A percentile compares a stretch with the other conserved stretches of the same genome.
Conservation (phyloP, 2,329 filamentous ascomycete genomes). For the Fusarium succisae region DNA sequence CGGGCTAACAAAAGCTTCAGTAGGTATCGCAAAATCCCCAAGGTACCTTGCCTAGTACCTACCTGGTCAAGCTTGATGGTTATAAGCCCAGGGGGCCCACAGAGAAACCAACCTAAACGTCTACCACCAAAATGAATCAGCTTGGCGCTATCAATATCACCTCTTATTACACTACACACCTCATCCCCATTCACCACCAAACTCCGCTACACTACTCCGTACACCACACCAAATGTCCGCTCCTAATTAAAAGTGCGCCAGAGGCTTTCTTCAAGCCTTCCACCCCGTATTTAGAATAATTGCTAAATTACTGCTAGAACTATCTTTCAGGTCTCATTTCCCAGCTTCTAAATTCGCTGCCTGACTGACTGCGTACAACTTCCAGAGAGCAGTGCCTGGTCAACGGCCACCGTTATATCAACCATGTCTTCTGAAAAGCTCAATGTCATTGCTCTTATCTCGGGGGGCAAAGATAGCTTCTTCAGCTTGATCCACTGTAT, state of each 20-base stretch:
- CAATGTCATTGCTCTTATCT: slow-evolving; percentile 91
- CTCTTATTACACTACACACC: slow-evolving; percentile 10
- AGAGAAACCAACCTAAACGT: slow-evolving; percentile 16
- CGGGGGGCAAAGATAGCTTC: slow-evolving; percentile 96
- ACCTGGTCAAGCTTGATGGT: background rate
- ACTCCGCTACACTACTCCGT: background rate
- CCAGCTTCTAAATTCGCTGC: background rate
- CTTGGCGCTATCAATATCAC: slow-evolving; percentile 16
- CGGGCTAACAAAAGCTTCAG: background rate
- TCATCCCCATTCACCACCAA: background rate
- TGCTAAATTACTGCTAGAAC: slow-evolving; percentile 1
- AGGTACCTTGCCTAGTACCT: background rate
- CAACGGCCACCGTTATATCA: background rate
- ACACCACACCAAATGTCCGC: slow-evolving; percentile 24
- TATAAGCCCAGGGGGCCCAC: slow-evolving; percentile 15
- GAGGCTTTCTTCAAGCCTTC: slow-evolving; percentile 1
- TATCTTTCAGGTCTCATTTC: slow-evolving; percentile 9
- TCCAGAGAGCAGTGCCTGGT: background rate
- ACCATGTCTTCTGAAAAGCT: slow-evolving; percentile 58
- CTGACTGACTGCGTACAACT: background rate
- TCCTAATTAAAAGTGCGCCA: slow-evolving; percentile 11
- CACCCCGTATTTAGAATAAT: slow-evolving; percentile 14
- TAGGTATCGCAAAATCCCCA: background rate
- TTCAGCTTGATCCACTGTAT: slow-evolving; percentile 92
- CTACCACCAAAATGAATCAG: slow-evolving; percentile 26